Evolutionary conservation across 306 rosid genomes (phyloP), one percentile per base, ranked within the genome.

Genomic region (Lathyrus tuberosus): DNA sequence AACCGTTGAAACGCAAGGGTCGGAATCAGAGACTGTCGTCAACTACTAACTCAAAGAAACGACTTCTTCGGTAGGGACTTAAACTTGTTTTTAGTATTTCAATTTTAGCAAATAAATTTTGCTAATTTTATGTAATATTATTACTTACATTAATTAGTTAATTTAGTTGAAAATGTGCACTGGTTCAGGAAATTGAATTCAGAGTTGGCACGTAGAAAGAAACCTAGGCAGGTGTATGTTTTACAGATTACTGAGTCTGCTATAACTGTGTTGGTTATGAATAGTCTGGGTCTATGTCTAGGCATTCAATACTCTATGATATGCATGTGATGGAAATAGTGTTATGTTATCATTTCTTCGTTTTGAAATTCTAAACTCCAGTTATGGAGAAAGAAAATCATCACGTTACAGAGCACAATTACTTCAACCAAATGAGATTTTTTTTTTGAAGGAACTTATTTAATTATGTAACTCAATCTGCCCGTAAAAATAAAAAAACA

Each of bases 1-100:
- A 77, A 48, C 84, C 89, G 24, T 51, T 76, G 83, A 82, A 76
- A 79, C 83, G 81, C 14, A 10, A 43, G 13, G 62, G 17, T 2
- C 12, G 66, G 2, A 11, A 26, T 0, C 78, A 20, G 4, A 46
- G 65, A 72, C 13, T 79, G 49, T 56, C 80, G 59, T 67, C 76
- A 26, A 62, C 70, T 30, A 1, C 22, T 65, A 26, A 13, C 63
- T 5, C 71, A 8, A 46, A 51, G 18, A 81, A 72, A 77, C 79
- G 81, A 61, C 62, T 17, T 4, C 28, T 24, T 24, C 26, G 26
- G 1, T 24, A 24, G 26, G 26, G 2, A 24, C 3, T 24, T 24
- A 18, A 62, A 20, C 42, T 42, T 8, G 5, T n/a, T 8, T 1
- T n/a, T 47, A 7, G 38, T 33, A 1, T 2, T 31, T 6, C 8